Conservation (phyloP, 257 asterid genomes). For the Lycium barbarum region DNA sequence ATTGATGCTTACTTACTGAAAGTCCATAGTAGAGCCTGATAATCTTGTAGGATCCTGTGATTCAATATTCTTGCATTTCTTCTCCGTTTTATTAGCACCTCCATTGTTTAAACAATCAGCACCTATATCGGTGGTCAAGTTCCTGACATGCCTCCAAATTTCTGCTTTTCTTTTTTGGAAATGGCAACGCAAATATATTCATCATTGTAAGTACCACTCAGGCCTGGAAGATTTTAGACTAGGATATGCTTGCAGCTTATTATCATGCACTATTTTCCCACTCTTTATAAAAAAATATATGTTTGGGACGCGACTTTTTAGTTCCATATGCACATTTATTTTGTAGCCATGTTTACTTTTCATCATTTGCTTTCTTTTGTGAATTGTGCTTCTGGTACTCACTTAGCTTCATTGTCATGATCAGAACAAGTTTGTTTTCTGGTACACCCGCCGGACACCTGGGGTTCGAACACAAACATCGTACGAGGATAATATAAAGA, state of each 20-base stretch:
- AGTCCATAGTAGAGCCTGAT: neutral
- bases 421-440: constrained; percentile 83
- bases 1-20: constrained; percentile 21
- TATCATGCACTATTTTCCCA: neutral
- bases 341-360: constrained; percentile 31
- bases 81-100: neutral
- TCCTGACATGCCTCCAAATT: neutral
- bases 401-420: constrained; percentile 34
- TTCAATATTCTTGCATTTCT: neutral
- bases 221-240: neutral
- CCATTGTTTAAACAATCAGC: neutral
- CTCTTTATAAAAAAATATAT: neutral
- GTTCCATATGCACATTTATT: neutral
- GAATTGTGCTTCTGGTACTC: constrained; percentile 20
- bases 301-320: neutral
- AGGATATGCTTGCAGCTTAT: neutral
- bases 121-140: neutral
- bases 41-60: neutral
- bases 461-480: constrained; percentile 90
- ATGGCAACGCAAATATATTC: neutral
- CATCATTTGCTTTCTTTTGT: neutral
- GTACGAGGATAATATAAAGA: constrained; percentile 94
- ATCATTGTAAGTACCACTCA: neutral
- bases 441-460: constrained; percentile 98
- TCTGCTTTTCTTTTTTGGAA: neutral